Base-by-base conservation (phyloP, 352 stramenopile species). In the Phytopythium litorale region DNA sequence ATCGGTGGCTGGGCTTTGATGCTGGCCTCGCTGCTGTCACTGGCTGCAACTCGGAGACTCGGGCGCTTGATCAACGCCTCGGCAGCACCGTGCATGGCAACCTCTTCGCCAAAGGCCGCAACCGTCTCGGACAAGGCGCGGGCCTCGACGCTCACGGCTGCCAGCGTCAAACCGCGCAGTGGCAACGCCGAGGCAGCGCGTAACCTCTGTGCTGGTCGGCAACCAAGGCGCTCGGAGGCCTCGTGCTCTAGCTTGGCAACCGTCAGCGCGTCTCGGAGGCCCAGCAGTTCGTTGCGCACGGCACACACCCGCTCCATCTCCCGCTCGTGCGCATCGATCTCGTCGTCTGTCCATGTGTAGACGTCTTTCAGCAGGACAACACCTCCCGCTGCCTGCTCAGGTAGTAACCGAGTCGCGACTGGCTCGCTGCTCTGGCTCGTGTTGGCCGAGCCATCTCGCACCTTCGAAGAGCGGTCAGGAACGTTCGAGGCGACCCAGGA, bases 31-130 rank as follows among this genome's bases (percentile, higher is more conserved):
- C 7, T 11, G 35, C 16, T 32, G 25, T 38, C 54, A 18, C 4
- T 16, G 4, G 56, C 43, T 11, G 19, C 45, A 30, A 58, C 53
- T 11, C 68, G 65, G 28, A 87, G 59, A 3, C 66, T 71, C 32
- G 73, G 75, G 5, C 71, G 71, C 53, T 80, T 70, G n/a, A 83
- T 83, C 23, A 89, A 48, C 25, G 68, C 67, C 38, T 78, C 69
- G 0, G 76, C 76, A 13, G 75, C 76, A 1, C 71, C 65, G 46
- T 83, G 67, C 32, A 88, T 61, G 19, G 73, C 76, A 25, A 74
- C 67, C 67, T 78, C 70, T 33, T 90, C 77, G 1, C 69, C 71
- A 52, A 69, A 70, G 1, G 42, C 32, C 6, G 77, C 64, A 12
- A 70, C 65, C 1, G 59, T 57, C 18, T 57, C 46, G n/a, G 64